These are phyloP conservation scores for Paxillus rubicundulus DNA, from an alignment of 768 basidiomycete species.

Conservation along the genomic window DNA sequence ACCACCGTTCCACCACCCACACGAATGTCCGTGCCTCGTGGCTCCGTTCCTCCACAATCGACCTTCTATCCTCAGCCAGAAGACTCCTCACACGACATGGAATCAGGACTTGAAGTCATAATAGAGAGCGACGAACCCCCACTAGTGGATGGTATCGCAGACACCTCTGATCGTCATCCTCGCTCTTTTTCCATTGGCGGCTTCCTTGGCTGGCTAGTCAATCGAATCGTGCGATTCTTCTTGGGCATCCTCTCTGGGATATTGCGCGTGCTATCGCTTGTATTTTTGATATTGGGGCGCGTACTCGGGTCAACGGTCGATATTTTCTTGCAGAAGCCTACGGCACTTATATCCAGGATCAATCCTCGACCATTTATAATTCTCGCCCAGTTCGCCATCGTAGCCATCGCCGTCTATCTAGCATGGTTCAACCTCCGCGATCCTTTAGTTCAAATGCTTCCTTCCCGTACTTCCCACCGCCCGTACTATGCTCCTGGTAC, in stretches of 20 bases:
- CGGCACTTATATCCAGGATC: slow-evolving; percentile 36
- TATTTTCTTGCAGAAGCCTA: slow-evolving; percentile 47
- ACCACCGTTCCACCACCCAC: slow-evolving; percentile 38
- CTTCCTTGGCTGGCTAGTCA: slow-evolving; percentile 42
- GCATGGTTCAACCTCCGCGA: slow-evolving; percentile 46
- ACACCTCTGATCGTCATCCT: slow-evolving; percentile 19
- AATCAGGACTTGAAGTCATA: slow-evolving; percentile 59
- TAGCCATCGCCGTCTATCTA: slow-evolving; percentile 43
- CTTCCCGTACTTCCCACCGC: slow-evolving; percentile 30
- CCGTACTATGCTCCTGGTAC: slow-evolving; percentile 53
- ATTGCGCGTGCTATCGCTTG: slow-evolving; percentile 28
- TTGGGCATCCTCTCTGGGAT: slow-evolving; percentile 23
- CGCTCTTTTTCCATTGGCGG: slow-evolving; percentile 46
- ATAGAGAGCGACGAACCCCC: slow-evolving; percentile 60
- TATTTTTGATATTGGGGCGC: slow-evolving; percentile 45
- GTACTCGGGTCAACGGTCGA: slow-evolving; percentile 50
- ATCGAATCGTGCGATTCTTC: slow-evolving; percentile 33
- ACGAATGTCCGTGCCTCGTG: slow-evolving; percentile 37
- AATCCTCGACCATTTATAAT: slow-evolving; percentile 30
- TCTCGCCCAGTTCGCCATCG: slow-evolving; percentile 41
- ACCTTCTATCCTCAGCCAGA: slow-evolving; percentile 11
- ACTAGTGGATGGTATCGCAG: slow-evolving; percentile 23
- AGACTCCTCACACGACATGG: slow-evolving; percentile 37
- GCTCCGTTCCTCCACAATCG: slow-evolving; percentile 43
- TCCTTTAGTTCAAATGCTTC: slow-evolving; percentile 31